Evolutionary conservation across 169 alveolate species (phyloP), one percentile per base, ranked within the genome.

Genomic region (Cryptosporidium felis): DNA sequence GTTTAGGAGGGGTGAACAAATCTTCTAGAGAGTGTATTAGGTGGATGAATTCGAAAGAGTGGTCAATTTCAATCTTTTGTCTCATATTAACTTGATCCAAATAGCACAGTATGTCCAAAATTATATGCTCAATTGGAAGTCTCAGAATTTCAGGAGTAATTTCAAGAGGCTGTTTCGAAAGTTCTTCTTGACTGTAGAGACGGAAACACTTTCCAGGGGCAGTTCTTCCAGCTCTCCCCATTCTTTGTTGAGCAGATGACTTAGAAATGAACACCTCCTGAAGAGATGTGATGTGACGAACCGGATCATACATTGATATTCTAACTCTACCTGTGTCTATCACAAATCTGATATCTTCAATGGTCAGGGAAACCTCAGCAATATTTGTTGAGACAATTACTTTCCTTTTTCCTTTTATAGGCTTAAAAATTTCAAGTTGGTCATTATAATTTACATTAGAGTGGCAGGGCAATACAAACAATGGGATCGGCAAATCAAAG

Each of bases 181-280:
- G 91, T 28, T 91, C 90, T 32, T 82, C 88, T 81, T 92, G 92
- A 12, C 95, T 88, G 62, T 90, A 95, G 44, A 95, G 85, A 89
- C 96, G 80, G 88, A 89, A 95, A 63, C 97, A 95, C 63, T 88
- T 91, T 0, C 98, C 98, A 0, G 95, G 91, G 18, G 82, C 85
- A 23, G 81, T 65, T 89, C 98, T 91, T 5, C 98, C 98, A 0
- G 97, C 96, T 80, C 98, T 90, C 1, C 98, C 98, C 45, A 93
- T 90, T 85, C 98, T 91, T 80, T 95, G 93, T 32, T 61, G 80
- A 28, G 97, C 96, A 12, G 94, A 92, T 42, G 93, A 89, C 82
- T 93, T 88, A 30, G 96, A 90, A 61, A 94, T 92, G 26, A 90
- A 81, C 28, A 82, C 82, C 32, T 92, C 89, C 80, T 89, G 82